Evolutionary conservation across 768 basidiomycete genomes (phyloP), one percentile per base, ranked within the genome.

Genomic region (Nevesoporus exiguus): DNA sequence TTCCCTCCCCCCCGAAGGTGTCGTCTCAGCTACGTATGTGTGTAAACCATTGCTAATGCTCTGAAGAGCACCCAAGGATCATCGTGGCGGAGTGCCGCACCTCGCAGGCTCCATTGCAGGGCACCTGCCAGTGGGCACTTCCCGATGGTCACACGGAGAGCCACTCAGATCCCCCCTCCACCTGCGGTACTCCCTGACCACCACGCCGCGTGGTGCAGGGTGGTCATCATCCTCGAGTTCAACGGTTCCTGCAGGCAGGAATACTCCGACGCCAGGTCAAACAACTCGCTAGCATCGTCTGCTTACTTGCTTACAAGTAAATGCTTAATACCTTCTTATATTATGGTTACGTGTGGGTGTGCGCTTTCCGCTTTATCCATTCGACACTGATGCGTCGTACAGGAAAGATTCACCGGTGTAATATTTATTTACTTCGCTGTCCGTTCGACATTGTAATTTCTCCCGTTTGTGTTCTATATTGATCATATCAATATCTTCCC

Each of bases 231-330:
- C 27, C 77, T 93, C 62, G 93, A 93, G 68, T 91, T 87, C 74
- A 91, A 85, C 57, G 90, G 90, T 36, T 86, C 90, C 3, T 77
- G 91, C 43, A 80, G 88, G 59, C 89, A 91, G 67, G 85, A 86
- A n/a, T 93, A 93, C 63, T 76, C 88, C 0, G 90, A 93, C 61
- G 91, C 90, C 44, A 86, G 88, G 17, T 80, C 85, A 6, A 92
- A 91, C 65, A 91, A 93, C 68, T 76, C 93, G 21, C 89, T 90
- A 30, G 88, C 91, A 15, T 76, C 93, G 21, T 92, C 91, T 1
- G 88, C 91, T 2, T 93, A 92, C 65, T 93, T 93, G 81, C 86
- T 6, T 90, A 87, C 73, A 87, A 86, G 69, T 88, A 69, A 72
- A 62, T 60, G 54, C 53, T 9, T 66, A 61, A 72, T 22, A 53